Conservation (phyloP, 176 grass and related monocot species). For the Themeda triandra region DNA sequence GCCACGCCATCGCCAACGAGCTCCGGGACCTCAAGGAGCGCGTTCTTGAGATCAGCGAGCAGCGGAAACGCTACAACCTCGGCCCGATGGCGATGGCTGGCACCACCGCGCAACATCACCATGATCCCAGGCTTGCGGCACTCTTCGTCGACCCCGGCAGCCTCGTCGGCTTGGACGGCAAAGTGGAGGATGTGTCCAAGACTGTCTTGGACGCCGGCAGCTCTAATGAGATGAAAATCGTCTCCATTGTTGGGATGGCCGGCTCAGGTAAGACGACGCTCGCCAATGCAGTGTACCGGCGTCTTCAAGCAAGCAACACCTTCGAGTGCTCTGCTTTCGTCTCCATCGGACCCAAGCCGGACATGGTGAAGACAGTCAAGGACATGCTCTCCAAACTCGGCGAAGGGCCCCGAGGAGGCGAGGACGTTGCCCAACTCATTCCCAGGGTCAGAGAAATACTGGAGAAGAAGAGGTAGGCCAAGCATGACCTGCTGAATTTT, state of each 20-base stretch:
- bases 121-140: background rate
- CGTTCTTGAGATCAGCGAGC: conserved; percentile 22
- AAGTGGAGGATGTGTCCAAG: background rate
- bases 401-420: background rate
- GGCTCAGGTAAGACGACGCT: conserved; percentile 46
- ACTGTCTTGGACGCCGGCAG: background rate
- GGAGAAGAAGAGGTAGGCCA: background rate
- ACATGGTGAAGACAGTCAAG: background rate
- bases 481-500: background rate
- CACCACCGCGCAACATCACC: background rate
- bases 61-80: conserved; percentile 31
- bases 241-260: conserved; percentile 27
- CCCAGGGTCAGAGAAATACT: background rate
- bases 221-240: background rate
- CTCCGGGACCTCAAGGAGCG: conserved; percentile 32
- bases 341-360: background rate
- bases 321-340: background rate
- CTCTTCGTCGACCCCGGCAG: background rate
- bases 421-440: conserved; percentile 6
- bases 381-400: background rate
- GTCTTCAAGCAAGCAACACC: background rate
- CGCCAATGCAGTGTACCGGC: background rate
- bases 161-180: conserved; percentile 9
- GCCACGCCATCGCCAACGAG: conserved; percentile 34
- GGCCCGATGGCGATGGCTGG: background rate